A percentile compares a stretch with the other conserved stretches of the same genome.
These are phyloP conservation scores for Daphne laureola DNA, from an alignment of 441 rosid genomes.

Conservation along the genomic window DNA sequence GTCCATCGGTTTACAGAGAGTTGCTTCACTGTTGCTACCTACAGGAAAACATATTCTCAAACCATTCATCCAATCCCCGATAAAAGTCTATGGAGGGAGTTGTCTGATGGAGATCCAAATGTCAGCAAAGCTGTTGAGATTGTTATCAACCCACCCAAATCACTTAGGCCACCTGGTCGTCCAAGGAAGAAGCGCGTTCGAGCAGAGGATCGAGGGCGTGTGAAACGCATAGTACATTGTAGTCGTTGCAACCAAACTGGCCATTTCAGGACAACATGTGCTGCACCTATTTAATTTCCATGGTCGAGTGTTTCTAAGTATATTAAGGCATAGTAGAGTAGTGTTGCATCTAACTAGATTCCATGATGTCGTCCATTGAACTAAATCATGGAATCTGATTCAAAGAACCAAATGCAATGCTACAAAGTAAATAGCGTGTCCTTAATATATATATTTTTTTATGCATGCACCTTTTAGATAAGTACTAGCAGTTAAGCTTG, in stretches of 20 bases:
- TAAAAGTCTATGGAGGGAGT: conserved; percentile 78
- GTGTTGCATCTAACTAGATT: too few relatives aligned
- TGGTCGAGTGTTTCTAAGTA: conserved; percentile 4
- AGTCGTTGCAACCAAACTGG: conserved; percentile 97
- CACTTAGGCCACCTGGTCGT: conserved; percentile 87
- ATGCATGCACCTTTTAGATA: too few relatives aligned
- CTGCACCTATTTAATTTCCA: conserved; percentile 61
- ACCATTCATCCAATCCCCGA: conserved; percentile 97
- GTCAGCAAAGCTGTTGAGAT: conserved; percentile 31
- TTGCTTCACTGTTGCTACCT: conserved; percentile 92
- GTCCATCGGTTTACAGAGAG: conserved; percentile 94
- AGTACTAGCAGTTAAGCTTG: too few relatives aligned
- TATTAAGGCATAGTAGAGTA: too few relatives aligned
- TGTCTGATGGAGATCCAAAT: conserved; percentile 58
- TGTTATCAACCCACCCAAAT: conserved; percentile 73
- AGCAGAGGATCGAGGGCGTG: conserved; percentile 82
- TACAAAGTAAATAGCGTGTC: too few relatives aligned
- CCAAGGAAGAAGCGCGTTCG: conserved; percentile 87
- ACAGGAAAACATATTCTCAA: conserved; percentile 86
- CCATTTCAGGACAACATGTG: conserved; percentile 95
- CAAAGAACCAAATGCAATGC: too few relatives aligned
- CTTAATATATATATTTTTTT: too few relatives aligned
- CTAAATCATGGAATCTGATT: too few relatives aligned
- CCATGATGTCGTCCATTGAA: too few relatives aligned
- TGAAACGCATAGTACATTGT: conserved; percentile 90